These are phyloP conservation scores for Apiotrichum veenhuisii DNA, from an alignment of 1,284 basidiomycete species.

Conservation along the genomic window DNA sequence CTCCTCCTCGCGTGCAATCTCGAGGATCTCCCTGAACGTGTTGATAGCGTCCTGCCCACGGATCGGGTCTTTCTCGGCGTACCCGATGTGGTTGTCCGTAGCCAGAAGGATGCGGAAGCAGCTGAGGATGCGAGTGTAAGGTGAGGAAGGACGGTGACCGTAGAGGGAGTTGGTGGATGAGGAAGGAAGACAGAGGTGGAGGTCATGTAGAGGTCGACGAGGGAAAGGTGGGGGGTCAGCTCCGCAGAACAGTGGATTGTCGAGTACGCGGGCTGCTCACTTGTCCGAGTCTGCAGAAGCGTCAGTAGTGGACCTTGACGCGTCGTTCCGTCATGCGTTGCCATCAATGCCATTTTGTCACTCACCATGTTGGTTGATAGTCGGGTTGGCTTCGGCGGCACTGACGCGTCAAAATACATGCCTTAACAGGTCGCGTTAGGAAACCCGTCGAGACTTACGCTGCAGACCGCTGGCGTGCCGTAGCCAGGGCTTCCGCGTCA, in stretches of 20 bases:
- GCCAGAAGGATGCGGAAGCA: conserved; percentile 77
- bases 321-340: background rate
- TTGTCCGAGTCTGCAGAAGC: conserved; percentile 4
- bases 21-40: conserved; percentile 88
- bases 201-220: background rate
- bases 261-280: background rate
- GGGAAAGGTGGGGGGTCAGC: background rate
- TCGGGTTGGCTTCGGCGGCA: conserved; percentile 26
- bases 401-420: background rate
- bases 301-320: background rate
- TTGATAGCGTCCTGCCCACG: conserved; percentile 93
- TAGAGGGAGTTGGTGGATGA: conserved; percentile 25
- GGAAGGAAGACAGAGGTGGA: background rate
- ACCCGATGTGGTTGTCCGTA: conserved; percentile 95
- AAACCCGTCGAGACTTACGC: background rate
- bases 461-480: background rate
- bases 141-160: background rate
- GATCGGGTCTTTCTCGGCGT: conserved; percentile 89
- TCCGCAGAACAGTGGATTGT: no score
- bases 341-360: background rate
- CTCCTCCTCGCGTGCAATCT: conserved; percentile 81
- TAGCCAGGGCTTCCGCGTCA: background rate
- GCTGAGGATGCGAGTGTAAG: conserved; percentile 23
- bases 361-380: conserved; percentile 33
- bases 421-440: background rate